A percentile compares a stretch with the other conserved stretches of the same genome.
Evolutionary conservation across 2,329 filamentous ascomycete genomes (phyloP).

Genomic region (Dactylonectria macrodidyma): DNA sequence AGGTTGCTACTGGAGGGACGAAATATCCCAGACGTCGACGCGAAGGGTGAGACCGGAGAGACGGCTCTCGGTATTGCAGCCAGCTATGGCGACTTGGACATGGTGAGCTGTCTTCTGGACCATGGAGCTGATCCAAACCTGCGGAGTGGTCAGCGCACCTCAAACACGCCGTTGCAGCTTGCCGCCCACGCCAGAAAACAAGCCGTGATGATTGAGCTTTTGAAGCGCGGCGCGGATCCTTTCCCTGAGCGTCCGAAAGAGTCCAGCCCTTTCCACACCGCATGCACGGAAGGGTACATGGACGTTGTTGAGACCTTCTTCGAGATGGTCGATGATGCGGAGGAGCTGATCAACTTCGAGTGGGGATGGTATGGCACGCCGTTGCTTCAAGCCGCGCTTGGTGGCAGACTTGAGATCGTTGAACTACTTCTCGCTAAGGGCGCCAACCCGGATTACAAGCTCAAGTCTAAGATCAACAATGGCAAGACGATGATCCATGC

Average conservation of each 20-base stretch:
- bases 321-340: conserved; percentile 25
- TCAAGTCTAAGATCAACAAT: conserved; percentile 29
- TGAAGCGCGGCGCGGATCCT: conserved; percentile 34
- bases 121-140: conserved; percentile 41
- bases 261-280: conserved; percentile 32
- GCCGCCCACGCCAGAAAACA: conserved; percentile 17
- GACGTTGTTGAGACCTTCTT: conserved; percentile 30
- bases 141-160: conserved; percentile 22
- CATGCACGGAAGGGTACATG: conserved; percentile 26
- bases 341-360: conserved; percentile 37
- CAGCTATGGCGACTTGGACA: conserved; percentile 23
- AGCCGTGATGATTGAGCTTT: conserved; percentile 30
- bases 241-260: conserved; percentile 26
- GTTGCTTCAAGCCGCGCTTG: conserved; percentile 29
- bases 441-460: conserved; percentile 29
- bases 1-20: conserved; percentile 27
- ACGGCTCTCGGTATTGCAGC: conserved; percentile 36
- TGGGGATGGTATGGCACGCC: conserved; percentile 37
- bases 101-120: conserved; percentile 36
- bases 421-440: conserved; percentile 33
- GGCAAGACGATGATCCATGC: conserved; percentile 34
- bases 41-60: conserved; percentile 20
- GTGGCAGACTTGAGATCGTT: conserved; percentile 25
- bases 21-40: conserved; percentile 24
- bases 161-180: conserved; percentile 31